Evolutionary conservation across 768 basidiomycete genomes (phyloP), one percentile per base, ranked within the genome.

Genomic region (Agaricus subrufescens): DNA sequence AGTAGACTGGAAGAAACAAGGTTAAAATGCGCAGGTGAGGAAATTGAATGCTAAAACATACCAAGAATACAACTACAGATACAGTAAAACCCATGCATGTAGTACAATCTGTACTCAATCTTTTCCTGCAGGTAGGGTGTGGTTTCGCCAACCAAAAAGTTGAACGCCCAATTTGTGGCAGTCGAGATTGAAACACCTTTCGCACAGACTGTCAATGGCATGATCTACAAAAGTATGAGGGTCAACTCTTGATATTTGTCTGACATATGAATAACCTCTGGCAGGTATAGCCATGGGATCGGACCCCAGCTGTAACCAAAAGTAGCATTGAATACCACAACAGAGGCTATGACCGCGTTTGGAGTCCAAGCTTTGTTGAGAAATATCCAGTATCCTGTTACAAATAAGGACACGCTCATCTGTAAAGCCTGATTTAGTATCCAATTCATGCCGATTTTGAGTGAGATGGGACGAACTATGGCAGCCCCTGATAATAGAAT

Each of bases 171-270:
- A 61, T 87, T 88, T 11, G 90, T 92, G 8, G 91, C 91, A 0
- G 94, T 94, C 0, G 92, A 94, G 30, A 94, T 63, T 3, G 90
- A 93, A 27, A 95, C 93, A 19, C 93, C 93, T 72, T 95, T 94
- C 15, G 91, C 91, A 34, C 93, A 81, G 63, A 93, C 82, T 10
- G 84, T 77, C 31, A 92, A 74, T 3, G 92, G 92, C 80, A 94
- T 85, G 65, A 94, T 94, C 85, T 89, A 58, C n/a, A 1, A 38
- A 39, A 14, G 15, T n/a, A 30, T 52, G 11, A 43, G 29, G 12
- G 10, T 45, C 30, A 3, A 8, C 26, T 38, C 27, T n/a, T 19
- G 23, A n/a, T 7, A n/a, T 50, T 23, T 34, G 8, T 34, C 31
- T 6, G 11, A 34, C 23, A 3, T 43, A 3, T 15, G 27, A 57